These are phyloP conservation scores for thale cress (Arabidopsis thaliana) DNA, from an alignment of 345 rosid genomes.

Conservation along the genomic window DNA sequence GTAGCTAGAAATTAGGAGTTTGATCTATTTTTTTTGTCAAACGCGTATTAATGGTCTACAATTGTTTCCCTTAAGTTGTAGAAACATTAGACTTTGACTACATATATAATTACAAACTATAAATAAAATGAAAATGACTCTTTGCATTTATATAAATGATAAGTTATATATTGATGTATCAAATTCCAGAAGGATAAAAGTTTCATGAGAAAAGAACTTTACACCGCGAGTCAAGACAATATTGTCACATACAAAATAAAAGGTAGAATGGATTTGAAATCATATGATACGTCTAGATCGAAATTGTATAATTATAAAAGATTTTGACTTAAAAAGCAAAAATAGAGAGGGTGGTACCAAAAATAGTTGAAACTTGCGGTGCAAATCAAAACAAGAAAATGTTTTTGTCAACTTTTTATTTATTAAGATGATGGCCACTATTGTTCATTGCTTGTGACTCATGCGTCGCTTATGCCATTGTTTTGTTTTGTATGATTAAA, in stretches of 20 bases:
- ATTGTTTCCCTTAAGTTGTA: background rate
- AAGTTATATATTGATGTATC: background rate
- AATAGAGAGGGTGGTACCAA: constrained; percentile 22
- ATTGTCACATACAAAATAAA: constrained; percentile 16
- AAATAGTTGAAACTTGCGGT: constrained; percentile 35
- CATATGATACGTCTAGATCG: constrained; percentile 24
- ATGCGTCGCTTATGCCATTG: constrained; percentile 29
- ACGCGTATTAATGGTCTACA: constrained; percentile 30
- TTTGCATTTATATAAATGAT: background rate
- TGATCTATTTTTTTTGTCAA: background rate
- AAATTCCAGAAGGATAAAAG: constrained; percentile 26
- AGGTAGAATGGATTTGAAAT: constrained; percentile 15
- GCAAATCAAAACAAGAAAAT: constrained; percentile 23
- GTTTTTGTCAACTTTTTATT: constrained; percentile 28
- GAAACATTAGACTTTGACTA: constrained; percentile 30
- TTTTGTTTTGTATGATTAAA: constrained; percentile 33
- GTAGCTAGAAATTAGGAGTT: constrained; percentile 11
- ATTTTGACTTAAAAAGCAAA: constrained; percentile 32
- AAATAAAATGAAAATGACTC: constrained; percentile 18
- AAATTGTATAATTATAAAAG: constrained; percentile 30
- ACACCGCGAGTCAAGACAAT: constrained; percentile 9
- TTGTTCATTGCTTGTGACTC: constrained; percentile 36
- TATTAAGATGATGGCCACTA: constrained; percentile 29
- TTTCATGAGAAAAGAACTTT: background rate
- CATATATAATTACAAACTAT: background rate